These are phyloP conservation scores for Ceratobasidium sp. DNA, from an alignment of 1,284 basidiomycete genomes.

Conservation along the genomic window DNA sequence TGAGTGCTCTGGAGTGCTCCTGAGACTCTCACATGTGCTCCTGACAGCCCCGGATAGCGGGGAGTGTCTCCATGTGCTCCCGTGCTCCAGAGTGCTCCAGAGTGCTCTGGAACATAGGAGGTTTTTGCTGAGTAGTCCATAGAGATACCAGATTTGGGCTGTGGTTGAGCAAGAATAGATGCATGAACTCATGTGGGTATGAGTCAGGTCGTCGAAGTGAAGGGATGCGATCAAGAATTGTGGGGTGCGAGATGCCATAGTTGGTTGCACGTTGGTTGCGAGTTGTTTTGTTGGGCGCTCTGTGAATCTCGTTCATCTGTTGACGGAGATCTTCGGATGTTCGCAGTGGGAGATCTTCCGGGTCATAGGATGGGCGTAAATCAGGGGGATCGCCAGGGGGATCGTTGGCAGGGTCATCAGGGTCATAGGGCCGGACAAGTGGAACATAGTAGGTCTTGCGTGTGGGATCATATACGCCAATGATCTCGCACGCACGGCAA, in stretches of 20 bases:
- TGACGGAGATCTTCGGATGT: conserved; percentile 52
- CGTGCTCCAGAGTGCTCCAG: too few relatives aligned
- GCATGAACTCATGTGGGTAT: conserved; percentile 34
- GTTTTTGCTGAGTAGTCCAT: too few relatives aligned
- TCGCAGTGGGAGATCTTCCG: conserved; percentile 59
- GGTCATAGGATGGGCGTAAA: conserved; percentile 50
- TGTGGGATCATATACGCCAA: conserved; percentile 48
- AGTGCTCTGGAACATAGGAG: too few relatives aligned
- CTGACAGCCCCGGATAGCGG: too few relatives aligned
- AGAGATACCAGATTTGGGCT: conserved; percentile 7
- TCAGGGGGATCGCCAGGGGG: background rate
- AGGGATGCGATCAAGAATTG: conserved; percentile 53
- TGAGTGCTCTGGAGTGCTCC: too few relatives aligned
- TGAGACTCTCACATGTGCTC: too few relatives aligned
- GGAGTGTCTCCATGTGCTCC: too few relatives aligned
- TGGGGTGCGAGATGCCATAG: conserved; percentile 62
- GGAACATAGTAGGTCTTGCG: conserved; percentile 18
- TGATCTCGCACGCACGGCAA: conserved; percentile 63
- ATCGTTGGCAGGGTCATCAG: background rate
- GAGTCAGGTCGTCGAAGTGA: conserved; percentile 6
- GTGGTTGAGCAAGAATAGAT: conserved; percentile 43
- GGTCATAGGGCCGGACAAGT: conserved; percentile 48
- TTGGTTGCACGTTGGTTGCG: conserved; percentile 52
- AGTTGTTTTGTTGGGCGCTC: background rate
- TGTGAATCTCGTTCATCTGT: conserved; percentile 1